These are phyloP conservation scores for Sanghuangporus sanghuang DNA, from an alignment of 1,284 basidiomycete genomes.

Conservation along the genomic window DNA sequence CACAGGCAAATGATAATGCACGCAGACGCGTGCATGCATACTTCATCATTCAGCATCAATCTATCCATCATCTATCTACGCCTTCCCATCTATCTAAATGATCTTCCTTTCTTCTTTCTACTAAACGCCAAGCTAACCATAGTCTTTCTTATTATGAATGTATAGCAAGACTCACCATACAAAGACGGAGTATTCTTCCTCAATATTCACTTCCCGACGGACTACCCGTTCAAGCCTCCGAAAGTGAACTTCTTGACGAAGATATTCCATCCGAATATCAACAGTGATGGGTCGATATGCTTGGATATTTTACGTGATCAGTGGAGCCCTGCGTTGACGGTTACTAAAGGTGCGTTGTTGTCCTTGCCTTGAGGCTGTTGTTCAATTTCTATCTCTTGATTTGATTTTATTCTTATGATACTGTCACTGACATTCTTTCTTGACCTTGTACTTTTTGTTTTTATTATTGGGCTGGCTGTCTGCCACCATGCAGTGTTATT, in stretches of 20 bases:
- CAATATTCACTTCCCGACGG: constrained; percentile 87
- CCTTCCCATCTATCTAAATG: constrained; percentile 12
- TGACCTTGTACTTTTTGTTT: not conserved
- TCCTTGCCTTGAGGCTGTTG: not conserved
- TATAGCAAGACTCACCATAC: constrained; percentile 88
- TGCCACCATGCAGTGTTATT: constrained; percentile 61
- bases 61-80: not conserved
- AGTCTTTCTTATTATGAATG: constrained; percentile 18
- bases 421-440: not conserved
- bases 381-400: not conserved
- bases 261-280: constrained; percentile 97
- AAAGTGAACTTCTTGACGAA: constrained; percentile 99
- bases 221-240: constrained; percentile 99
- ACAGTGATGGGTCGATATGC: constrained; percentile 97
- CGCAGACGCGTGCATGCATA: not conserved
- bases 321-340: constrained; percentile 97
- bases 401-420: not conserved
- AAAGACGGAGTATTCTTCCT: constrained; percentile 97
- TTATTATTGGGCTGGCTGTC: not conserved
- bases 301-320: constrained; percentile 96
- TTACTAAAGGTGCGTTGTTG: constrained; percentile 80
- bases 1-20: not conserved
- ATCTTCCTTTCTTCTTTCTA: not conserved
- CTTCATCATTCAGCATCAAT: not conserved
- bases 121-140: not conserved